Evolutionary conservation across 2,329 filamentous ascomycete species (phyloP), one percentile per base, ranked within the genome.

Genomic region (Domatiomyces globalis): DNA sequence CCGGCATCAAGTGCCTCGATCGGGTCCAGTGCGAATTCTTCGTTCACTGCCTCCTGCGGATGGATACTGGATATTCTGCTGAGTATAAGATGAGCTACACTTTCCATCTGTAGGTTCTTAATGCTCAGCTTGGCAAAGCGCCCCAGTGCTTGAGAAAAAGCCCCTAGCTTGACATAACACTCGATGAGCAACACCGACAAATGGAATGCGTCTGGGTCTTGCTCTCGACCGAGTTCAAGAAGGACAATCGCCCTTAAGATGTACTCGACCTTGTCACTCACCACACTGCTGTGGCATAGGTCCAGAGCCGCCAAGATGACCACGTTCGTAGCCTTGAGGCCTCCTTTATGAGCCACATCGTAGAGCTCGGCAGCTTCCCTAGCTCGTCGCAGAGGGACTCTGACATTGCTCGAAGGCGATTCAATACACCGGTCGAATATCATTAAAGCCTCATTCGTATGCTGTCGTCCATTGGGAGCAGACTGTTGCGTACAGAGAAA

Each of bases 61-160:
- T 74, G 72, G 19, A 73, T 66, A 1, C 69, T 69, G 25, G 70
- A 68, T 43, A 74, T 65, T 18, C 71, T 69, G 0, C 71, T 73
- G 55, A 71, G 70, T 10, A 74, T 60, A 43, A 71, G 67, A 60
- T 74, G 71, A 5, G 69, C 68, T 45, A 74, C 66, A 17, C 68
- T 70, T 56, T 73, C 71, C 56, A 66, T 71, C 58, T 74, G 72
- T 53, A 74, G 57, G 49, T 74, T 71, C 56, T 74, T 74, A 48
- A 74, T 64, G 15, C 69, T 69, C 17, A 74, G 65, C 51, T 66
- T 69, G 54, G 64, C 62, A 58, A 73, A 74, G 9, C 63, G 66
- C 43, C 64, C 66, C 56, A 74, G 60, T n/a, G 72, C 71, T 17
- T 71, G 63, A 25, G 71, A 73, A 6, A 60, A 66, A 25, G 69